Conservation (phyloP, 805 yeast genomes). For the Saccharomycopsis lassenensis region DNA sequence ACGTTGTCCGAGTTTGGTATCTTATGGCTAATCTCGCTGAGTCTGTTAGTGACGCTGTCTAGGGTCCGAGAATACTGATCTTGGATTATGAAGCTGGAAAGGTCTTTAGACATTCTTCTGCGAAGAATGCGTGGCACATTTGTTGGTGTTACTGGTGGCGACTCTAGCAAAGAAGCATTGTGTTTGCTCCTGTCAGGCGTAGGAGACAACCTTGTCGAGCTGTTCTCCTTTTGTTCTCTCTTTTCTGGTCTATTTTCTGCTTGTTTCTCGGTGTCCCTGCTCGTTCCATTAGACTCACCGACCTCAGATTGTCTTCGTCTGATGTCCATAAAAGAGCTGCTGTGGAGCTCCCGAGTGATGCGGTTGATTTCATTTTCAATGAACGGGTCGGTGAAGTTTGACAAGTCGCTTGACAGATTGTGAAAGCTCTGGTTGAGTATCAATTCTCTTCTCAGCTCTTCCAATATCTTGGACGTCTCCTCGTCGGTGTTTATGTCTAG, state of each 20-base stretch:
- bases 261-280: no score
- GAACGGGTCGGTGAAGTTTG: slow-evolving; percentile 11
- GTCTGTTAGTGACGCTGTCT: no score
- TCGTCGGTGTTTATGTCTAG: background rate
- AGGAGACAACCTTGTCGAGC: background rate
- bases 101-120: no score
- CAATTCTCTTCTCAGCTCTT: slow-evolving; percentile 1
- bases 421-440: slow-evolving; percentile 1
- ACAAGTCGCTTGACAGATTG: slow-evolving; percentile 3
- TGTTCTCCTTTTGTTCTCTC: background rate
- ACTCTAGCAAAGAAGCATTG: background rate
- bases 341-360: slow-evolving; percentile 7
- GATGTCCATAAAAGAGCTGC: background rate
- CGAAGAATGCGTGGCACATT: no score
- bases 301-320: no score
- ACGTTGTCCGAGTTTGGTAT: no score
- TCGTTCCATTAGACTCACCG: no score
- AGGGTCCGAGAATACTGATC: no score
- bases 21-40: no score
- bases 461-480: background rate
- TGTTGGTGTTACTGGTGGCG: no score
- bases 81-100: no score
- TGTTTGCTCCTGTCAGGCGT: background rate
- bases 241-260: background rate
- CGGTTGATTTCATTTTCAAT: slow-evolving; percentile 13